These are phyloP conservation scores for Erodium moschatum DNA, from an alignment of 441 rosid species.

Conservation along the genomic window DNA sequence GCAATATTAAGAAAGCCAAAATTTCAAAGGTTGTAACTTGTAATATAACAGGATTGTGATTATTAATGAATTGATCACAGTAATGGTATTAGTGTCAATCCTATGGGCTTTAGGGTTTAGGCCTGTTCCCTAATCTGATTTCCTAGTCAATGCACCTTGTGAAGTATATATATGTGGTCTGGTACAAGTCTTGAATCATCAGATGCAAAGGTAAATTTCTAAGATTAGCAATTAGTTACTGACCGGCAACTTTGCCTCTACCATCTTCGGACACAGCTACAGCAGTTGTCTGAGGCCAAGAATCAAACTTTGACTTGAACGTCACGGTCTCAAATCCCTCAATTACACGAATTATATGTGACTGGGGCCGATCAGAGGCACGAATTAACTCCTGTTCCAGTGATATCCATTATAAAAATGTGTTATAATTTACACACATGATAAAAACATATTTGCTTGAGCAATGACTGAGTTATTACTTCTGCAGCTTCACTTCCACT, in stretches of 20 bases:
- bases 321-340: constrained; percentile 90
- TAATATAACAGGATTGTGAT: constrained; percentile 5
- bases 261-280: constrained; percentile 84
- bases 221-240: neutral
- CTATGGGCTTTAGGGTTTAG: too few species aligned
- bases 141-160: too few species aligned
- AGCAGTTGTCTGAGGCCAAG: constrained; percentile 87
- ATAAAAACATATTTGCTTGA: neutral
- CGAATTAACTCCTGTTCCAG: constrained; percentile 53
- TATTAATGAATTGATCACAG: constrained; percentile 10
- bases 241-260: constrained; percentile 98
- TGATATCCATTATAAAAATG: constrained; percentile 23
- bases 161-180: too few species aligned
- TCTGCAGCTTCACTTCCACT: constrained; percentile 66
- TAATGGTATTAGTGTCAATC: neutral
- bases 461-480: constrained; percentile 35
- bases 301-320: constrained; percentile 85
- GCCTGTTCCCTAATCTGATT: too few species aligned
- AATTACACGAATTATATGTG: constrained; percentile 65
- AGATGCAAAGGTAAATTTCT: too few species aligned
- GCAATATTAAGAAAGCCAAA: constrained; percentile 23
- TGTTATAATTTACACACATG: constrained; percentile 15
- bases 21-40: constrained; percentile 10
- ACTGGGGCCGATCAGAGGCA: constrained; percentile 70
- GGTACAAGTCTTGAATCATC: too few species aligned